A percentile compares a stretch with the other conserved stretches of the same genome.
Conservation (phyloP, 192 early-diverging fungal genomes). For the Phycomyces blakesleeanus region DNA sequence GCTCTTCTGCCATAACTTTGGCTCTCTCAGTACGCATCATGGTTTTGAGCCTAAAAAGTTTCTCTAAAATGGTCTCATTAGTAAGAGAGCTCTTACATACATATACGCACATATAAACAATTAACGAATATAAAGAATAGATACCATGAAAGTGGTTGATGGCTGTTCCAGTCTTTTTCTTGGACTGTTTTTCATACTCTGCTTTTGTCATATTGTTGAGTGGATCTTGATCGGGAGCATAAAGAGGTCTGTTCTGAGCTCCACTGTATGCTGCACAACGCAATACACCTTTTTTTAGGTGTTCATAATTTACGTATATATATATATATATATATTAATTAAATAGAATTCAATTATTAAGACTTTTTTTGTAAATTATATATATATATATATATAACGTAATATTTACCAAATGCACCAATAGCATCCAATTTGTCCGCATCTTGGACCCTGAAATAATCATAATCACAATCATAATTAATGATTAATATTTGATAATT, state of each 20-base stretch:
- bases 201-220: slow-evolving; percentile 56
- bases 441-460: slow-evolving; percentile 57
- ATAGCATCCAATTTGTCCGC: slow-evolving; percentile 72
- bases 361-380: slow-evolving; percentile 16
- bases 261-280: slow-evolving; percentile 68
- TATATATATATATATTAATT: no score
- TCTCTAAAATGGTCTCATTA: no score
- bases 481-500: no score
- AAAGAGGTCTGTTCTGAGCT: slow-evolving; percentile 56
- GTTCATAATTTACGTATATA: background rate
- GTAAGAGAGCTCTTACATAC: no score
- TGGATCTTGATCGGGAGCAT: slow-evolving; percentile 46
- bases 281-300: slow-evolving; percentile 47
- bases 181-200: slow-evolving; percentile 51
- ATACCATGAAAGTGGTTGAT: slow-evolving; percentile 67
- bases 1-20: slow-evolving; percentile 48
- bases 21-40: slow-evolving; percentile 65
- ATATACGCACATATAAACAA: no score
- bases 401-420: slow-evolving; percentile 59
- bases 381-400: background rate
- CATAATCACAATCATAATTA: background rate
- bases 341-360: no score
- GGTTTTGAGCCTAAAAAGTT: slow-evolving; percentile 55
- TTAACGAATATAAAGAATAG: no score
- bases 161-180: slow-evolving; percentile 46